Evolutionary conservation across 2,329 filamentous ascomycete genomes (phyloP).

Genomic region (Aspergillus amoenus): DNA sequence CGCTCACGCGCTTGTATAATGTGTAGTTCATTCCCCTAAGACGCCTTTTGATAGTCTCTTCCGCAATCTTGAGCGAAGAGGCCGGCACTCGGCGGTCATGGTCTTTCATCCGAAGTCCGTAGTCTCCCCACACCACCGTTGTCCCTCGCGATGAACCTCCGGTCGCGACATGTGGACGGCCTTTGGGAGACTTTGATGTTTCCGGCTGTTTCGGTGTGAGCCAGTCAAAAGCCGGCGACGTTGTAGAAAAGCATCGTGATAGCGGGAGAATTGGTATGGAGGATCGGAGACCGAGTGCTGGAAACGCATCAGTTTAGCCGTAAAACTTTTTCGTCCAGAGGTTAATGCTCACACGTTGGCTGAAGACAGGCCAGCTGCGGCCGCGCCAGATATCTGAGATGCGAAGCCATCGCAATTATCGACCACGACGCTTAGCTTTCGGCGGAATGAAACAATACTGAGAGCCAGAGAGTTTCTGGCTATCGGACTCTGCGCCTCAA

Average conservation of each 20-base stretch:
- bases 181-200: slow-evolving; percentile 85
- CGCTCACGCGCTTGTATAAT: slow-evolving; percentile 85
- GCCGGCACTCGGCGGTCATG: slow-evolving; percentile 90
- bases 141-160: slow-evolving; percentile 91
- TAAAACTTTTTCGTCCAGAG: neutral
- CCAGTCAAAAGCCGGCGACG: slow-evolving; percentile 65
- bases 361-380: slow-evolving; percentile 35
- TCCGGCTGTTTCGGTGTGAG: slow-evolving; percentile 78
- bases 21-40: slow-evolving; percentile 89
- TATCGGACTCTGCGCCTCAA: slow-evolving; percentile 21
- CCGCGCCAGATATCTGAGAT: slow-evolving; percentile 36
- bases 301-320: neutral
- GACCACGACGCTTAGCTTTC: slow-evolving; percentile 1
- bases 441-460: slow-evolving; percentile 7
- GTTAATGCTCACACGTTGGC: slow-evolving; percentile 31
- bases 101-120: slow-evolving; percentile 88
- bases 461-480: slow-evolving; percentile 19
- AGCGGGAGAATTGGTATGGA: slow-evolving; percentile 37
- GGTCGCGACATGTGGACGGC: slow-evolving; percentile 80
- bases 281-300: slow-evolving; percentile 26
- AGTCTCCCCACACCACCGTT: slow-evolving; percentile 95
- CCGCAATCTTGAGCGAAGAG: slow-evolving; percentile 80
- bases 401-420: slow-evolving; percentile 32
- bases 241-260: slow-evolving; percentile 71
- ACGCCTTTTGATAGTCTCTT: slow-evolving; percentile 87